Evolutionary conservation across 1,139 yeast genomes (phyloP), one percentile per base, ranked within the genome.

Genomic region (Tardiomyces depauwii): DNA sequence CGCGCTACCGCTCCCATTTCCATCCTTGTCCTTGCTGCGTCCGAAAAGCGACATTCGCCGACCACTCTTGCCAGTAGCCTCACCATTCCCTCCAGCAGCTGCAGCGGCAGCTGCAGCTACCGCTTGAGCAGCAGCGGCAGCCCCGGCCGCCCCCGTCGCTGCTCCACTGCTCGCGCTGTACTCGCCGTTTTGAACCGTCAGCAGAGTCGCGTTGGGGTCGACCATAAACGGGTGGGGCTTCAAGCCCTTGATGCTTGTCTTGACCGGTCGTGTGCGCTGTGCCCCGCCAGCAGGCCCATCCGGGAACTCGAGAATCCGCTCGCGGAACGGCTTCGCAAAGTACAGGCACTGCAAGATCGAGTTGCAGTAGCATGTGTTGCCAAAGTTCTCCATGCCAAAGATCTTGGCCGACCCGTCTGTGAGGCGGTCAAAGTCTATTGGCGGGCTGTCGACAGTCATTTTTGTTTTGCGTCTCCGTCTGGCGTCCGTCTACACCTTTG

Each of bases 301-400:
- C 1, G 82, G 80, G 51, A 72, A 70, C 27, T 66, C 62, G 42
- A 80, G 59, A 6, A 91, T 67, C 45, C 74, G 73, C 25, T 71
- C 67, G 43, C 97, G 73, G 56, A 91, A 87, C 25, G 72, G 74
- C 41, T 76, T 76, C 1, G 91, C 74, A 62, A 83, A 82, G 67
- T 77, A 91, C 19, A 91, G 73, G 55, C 95, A 87, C 63, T 91
- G 98, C 27, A 91, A 67, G 25, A 91, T 83, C 10, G 96, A 87
- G 59, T 91, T 91, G 64, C 95, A 87, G 64, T 91, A 91, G 66
- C 98, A 89, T 0, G 95, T 89, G 62, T 85, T 64, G 30, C 97
- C 96, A 62, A 88, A 89, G 64, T 91, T 91, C 63, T 91, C 97
- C 78, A 89, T 80, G 5, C 98, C 98, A 65, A 82, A 91, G 39